Evolutionary conservation across 2,329 filamentous ascomycete genomes (phyloP).

Genomic region (Ascochyta fabae): DNA sequence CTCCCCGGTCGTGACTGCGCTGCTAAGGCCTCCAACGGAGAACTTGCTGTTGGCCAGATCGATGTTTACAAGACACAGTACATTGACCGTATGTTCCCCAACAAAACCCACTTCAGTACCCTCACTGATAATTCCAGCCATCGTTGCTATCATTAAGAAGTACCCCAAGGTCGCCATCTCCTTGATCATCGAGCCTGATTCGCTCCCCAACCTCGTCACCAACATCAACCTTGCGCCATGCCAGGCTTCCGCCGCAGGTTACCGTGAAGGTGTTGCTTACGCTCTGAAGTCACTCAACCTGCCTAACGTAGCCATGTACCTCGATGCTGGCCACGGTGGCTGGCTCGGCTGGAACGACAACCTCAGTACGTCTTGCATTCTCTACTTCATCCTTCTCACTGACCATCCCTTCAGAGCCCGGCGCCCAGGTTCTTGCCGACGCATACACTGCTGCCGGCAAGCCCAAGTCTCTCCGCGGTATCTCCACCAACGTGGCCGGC

Average conservation of each 20-base stretch:
- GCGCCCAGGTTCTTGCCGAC: conserved; percentile 57
- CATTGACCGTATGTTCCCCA: conserved; percentile 54
- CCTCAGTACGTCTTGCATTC: conserved; percentile 45
- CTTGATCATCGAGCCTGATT: conserved; percentile 65
- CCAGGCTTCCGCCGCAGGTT: conserved; percentile 62
- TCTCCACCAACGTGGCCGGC: conserved; percentile 65
- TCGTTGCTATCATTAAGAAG: conserved; percentile 61
- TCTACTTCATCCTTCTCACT: background rate
- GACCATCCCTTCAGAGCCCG: conserved; percentile 47
- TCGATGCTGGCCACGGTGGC: conserved; percentile 69
- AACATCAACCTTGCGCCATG: conserved; percentile 63
- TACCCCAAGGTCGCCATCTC: conserved; percentile 56
- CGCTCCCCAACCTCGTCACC: conserved; percentile 68
- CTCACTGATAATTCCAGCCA: conserved; percentile 43
- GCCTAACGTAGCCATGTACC: conserved; percentile 68
- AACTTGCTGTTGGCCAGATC: conserved; percentile 62
- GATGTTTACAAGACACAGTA: conserved; percentile 60
- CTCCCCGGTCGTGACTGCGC: conserved; percentile 70
- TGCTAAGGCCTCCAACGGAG: conserved; percentile 69
- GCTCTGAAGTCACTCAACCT: conserved; percentile 65
- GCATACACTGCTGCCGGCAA: conserved; percentile 58
- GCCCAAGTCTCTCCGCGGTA: conserved; percentile 58
- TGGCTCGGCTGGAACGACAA: conserved; percentile 72
- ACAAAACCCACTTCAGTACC: background rate
- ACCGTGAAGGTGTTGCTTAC: conserved; percentile 65